Evolutionary conservation across 495 filamentous ascomycete species (phyloP), one percentile per base, ranked within the genome.

Genomic region (Aspergillus diversus): DNA sequence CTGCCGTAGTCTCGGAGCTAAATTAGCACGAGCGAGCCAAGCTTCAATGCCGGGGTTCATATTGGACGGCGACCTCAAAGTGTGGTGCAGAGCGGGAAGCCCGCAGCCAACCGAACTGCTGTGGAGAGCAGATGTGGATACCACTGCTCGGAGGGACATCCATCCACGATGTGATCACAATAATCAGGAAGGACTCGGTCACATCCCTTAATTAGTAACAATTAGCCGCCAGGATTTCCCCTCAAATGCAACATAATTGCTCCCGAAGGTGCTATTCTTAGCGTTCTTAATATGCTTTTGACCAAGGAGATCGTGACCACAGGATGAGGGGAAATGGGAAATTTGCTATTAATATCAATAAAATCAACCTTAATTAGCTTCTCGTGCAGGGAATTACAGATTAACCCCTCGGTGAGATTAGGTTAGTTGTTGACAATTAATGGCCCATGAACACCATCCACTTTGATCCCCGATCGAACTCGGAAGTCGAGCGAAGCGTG

Each of bases 161-260:
- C 57, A 35, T 27, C 21, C 21, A 27, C 21, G 21, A 27, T 27
- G 21, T 27, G 21, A 27, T 27, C 21, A 27, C 21, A 27, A 27
- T 1, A 27, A 32, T 17, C 55, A 57, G 52, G 16, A 17, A 35
- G 21, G 52, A 35, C 7, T 4, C 34, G 52, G 35, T 33, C 27
- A 17, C 37, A 31, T n/a, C 34, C 64, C 71, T 66, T 73, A 71
- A 73, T 73, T 73, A 72, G 71, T 65, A 66, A 63, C 66, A 70
- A 42, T 72, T 72, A 72, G 65, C 61, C 71, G 72, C 72, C 61
- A 33, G 50, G 55, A 48, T 53, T 33, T 35, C 5, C 11, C 47
- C 16, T 12, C 37, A 56, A 13, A 17, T 54, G 33, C 55, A n/a
- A 13, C 52, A 9, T 64, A 61, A 61, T 57, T 61, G 31, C 16